These are phyloP conservation scores for Pseudonitzschia delicatissima DNA, from an alignment of 108 stramenopile genomes.

Conservation along the genomic window DNA sequence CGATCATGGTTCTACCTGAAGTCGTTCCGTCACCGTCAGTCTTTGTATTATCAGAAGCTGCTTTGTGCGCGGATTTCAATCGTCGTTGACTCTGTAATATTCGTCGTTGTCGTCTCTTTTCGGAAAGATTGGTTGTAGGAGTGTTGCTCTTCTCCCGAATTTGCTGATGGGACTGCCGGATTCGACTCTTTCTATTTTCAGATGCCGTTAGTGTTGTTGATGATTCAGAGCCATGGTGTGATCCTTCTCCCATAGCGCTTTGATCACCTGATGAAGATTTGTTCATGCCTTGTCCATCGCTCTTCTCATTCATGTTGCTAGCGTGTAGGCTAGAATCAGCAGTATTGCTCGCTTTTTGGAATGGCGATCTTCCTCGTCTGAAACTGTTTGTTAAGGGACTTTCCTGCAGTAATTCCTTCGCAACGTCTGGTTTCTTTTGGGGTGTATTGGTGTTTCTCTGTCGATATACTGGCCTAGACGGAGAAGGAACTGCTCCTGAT, in stretches of 20 bases:
- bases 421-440: constrained; percentile 10
- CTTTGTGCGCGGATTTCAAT: background rate
- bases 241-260: background rate
- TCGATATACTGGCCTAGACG: constrained; percentile 3
- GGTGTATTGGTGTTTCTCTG: background rate
- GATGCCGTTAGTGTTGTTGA: constrained; percentile 22
- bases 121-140: constrained; percentile 5
- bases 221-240: background rate
- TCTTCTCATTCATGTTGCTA: background rate
- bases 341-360: background rate
- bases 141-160: constrained; percentile 5
- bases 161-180: constrained; percentile 24
- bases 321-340: background rate
- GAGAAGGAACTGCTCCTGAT: background rate
- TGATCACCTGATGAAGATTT: background rate
- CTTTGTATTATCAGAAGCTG: background rate
- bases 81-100: constrained; percentile 14
- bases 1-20: background rate
- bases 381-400: too few relatives aligned
- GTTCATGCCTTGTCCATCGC: too few relatives aligned
- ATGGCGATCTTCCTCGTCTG: background rate
- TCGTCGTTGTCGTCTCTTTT: constrained; percentile 32
- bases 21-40: background rate
- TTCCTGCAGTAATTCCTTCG: background rate
- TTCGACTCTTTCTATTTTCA: constrained; percentile 25